phyloP scores from a whole-genome alignment of 169 alveolate genomes.

The Babesia bigemina region DNA sequence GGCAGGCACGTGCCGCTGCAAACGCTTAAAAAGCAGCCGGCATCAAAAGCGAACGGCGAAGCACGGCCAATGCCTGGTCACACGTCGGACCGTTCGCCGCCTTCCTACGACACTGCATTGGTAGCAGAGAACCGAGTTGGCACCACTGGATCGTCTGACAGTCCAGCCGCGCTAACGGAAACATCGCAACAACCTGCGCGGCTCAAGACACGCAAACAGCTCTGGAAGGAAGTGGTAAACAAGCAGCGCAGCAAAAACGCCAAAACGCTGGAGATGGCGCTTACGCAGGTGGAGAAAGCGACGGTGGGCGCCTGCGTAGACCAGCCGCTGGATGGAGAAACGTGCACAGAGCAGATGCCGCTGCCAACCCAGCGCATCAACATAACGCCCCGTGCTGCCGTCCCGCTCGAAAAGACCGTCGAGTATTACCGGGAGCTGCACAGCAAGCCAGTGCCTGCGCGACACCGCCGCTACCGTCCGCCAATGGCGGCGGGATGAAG shows the following conservation, averaged over 20 bases:
- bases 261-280: conserved; percentile 51
- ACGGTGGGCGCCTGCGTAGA: conserved; percentile 6
- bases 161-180: background rate
- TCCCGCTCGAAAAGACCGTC: conserved; percentile 11
- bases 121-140: background rate
- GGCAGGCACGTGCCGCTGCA: conserved; percentile 46
- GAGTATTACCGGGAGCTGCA: conserved; percentile 21
- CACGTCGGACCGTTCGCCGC: background rate
- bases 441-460: conserved; percentile 26
- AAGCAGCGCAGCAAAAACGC: conserved; percentile 37
- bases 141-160: background rate
- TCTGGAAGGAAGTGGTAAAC: conserved; percentile 58
- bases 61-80: background rate
- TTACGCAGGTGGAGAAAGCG: conserved; percentile 31
- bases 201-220: conserved; percentile 50
- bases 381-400: conserved; percentile 22
- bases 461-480: conserved; percentile 62
- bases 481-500: background rate
- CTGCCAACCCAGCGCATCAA: conserved; percentile 27
- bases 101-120: background rate
- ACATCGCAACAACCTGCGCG: background rate
- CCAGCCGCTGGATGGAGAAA: background rate
- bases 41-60: background rate
- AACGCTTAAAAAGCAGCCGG: background rate
- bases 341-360: background rate